phyloP scores from a whole-genome alignment of 306 rosid genomes.

The Leucaena leucocephala region DNA sequence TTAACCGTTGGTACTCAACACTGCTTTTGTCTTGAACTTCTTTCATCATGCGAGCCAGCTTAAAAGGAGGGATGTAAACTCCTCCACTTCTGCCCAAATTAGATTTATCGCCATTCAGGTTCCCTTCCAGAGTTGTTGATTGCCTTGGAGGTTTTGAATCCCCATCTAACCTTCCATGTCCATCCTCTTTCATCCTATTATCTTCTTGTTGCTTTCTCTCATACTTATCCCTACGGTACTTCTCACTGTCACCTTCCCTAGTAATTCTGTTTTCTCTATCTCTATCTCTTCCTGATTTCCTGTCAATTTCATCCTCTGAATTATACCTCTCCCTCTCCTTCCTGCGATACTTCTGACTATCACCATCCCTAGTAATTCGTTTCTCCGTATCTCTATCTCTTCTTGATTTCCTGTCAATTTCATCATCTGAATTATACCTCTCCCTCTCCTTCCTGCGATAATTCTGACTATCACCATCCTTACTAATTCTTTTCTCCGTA shows the following conservation, averaged over 20 bases:
- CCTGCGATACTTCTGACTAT: slow-evolving; percentile 37
- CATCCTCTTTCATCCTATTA: slow-evolving; percentile 45
- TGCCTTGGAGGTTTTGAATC: slow-evolving; percentile 43
- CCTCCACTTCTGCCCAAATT: slow-evolving; percentile 89
- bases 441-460: slow-evolving; percentile 33
- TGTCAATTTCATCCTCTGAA: slow-evolving; percentile 48
- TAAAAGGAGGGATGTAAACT: slow-evolving; percentile 89
- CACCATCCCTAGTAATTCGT: slow-evolving; percentile 38
- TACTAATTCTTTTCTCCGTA: slow-evolving; percentile 37
- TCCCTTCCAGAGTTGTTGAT: slow-evolving; percentile 40
- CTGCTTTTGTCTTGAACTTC: slow-evolving; percentile 90
- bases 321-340: slow-evolving; percentile 90
- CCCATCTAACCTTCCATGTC: slow-evolving; percentile 39
- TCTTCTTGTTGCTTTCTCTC: slow-evolving; percentile 40
- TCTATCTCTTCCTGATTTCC: slow-evolving; percentile 37
- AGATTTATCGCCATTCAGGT: slow-evolving; percentile 47
- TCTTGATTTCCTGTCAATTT: slow-evolving; percentile 39
- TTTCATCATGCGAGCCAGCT: slow-evolving; percentile 90
- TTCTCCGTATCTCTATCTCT: slow-evolving; percentile 33
- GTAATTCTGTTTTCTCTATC: slow-evolving; percentile 39
- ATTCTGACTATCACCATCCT: slow-evolving; percentile 31
- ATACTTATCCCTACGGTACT: slow-evolving; percentile 39
- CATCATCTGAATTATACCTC: slow-evolving; percentile 55
- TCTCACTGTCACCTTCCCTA: slow-evolving; percentile 31
- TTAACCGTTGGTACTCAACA: slow-evolving; percentile 76